Base-by-base conservation (phyloP, 768 basidiomycete species). In the Pleurotus giganteus region DNA sequence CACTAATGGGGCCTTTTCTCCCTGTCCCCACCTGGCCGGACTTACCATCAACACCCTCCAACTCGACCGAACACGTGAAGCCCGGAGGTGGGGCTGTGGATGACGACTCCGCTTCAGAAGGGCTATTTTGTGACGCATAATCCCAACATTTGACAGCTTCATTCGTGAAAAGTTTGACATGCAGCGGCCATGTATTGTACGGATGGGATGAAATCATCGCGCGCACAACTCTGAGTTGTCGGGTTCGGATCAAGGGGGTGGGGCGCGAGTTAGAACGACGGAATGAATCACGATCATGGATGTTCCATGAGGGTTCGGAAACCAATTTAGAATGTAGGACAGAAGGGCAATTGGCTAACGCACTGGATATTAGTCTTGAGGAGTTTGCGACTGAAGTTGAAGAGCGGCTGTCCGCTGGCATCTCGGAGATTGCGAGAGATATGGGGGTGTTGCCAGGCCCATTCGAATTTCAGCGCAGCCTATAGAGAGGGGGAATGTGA, bases 391-490 rank as follows among this genome's bases (percentile, higher is more conserved):
- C 47, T 58, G 53, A 53, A 58, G 11, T 60, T 58, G 57, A 81
- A 79, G 11, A 79, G 56, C 2, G 70, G 64, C 47, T 70, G 69
- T 4, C 78, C 79, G 29, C 68, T 55, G 12, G 63, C 60, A 53
- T 77, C 75, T 27, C 80, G 77, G 15, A 89, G 71, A 69, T 88
- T 85, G n/a, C 88, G 72, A 1, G 86, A 85, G 23, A 79, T 67
- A 58, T 86, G 74, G 8, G 88, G 87, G 66, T 91, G 85, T 65
- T 91, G 89, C 90, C 90, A 93, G 26, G 86, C 84, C 88, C 88
- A 91, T 71, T 91, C 89, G 61, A 91, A 91, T 68, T 90, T 82
- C 21, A 84, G 69, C 9, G 91, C 90, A 1, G 88, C 80, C 66
- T 90, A 68, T 8, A 47, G 51, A 29, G 27, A 39, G 52, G 27